A percentile compares a stretch with the other conserved stretches of the same genome.
Conservation (phyloP, 306 rosid genomes). For the Quillaja saponaria region DNA sequence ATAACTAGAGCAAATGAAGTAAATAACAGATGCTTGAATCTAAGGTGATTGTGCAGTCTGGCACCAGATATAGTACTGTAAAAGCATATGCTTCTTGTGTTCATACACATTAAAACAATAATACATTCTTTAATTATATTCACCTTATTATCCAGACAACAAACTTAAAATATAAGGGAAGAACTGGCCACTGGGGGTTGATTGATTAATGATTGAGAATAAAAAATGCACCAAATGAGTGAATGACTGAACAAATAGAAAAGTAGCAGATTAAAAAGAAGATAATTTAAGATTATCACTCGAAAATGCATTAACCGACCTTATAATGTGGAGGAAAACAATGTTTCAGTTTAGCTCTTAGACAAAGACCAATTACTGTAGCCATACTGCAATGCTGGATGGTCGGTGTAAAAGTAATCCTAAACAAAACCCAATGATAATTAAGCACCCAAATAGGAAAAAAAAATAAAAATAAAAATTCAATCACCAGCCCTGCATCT, state of each 20-base stretch:
- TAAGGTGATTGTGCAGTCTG: too few species aligned
- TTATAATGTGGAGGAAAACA: constrained; percentile 89
- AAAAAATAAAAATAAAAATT: not conserved
- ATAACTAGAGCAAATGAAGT: too few species aligned
- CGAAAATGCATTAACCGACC: constrained; percentile 39
- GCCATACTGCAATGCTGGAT: constrained; percentile 98
- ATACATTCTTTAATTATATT: too few species aligned
- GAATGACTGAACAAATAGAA: not conserved
- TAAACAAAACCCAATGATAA: constrained; percentile 17
- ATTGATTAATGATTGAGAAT: not conserved
- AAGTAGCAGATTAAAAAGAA: not conserved
- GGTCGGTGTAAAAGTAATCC: constrained; percentile 97
- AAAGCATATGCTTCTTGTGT: too few species aligned
- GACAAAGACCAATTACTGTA: constrained; percentile 91
- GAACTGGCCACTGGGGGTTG: too few species aligned
- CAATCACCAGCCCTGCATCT: too few species aligned
- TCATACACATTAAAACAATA: too few species aligned
- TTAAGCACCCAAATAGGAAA: not conserved
- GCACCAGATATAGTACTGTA: too few species aligned
- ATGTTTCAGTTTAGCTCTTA: constrained; percentile 79
- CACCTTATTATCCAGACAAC: too few species aligned
- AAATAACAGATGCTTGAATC: too few species aligned
- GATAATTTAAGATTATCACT: not conserved
- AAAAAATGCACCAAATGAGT: not conserved
- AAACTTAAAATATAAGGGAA: too few species aligned